Percentiles rank a stretch among this genome's conserved stretches.
Evolutionary conservation across 192 early-diverging fungal genomes (phyloP).

Genomic region (Backusella tuberculispora): DNA sequence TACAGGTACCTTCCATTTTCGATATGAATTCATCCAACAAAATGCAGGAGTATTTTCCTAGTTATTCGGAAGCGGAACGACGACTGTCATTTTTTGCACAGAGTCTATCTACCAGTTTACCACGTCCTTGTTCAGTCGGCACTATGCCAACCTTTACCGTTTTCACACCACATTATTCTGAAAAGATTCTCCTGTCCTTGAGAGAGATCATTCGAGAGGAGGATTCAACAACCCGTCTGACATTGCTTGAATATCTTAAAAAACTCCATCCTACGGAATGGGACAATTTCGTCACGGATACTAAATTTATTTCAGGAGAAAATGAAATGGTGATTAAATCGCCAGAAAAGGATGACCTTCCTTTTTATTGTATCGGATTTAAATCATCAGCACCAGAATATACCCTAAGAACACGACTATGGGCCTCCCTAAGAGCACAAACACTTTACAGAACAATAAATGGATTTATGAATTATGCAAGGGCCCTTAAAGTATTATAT

Average conservation of each 20-base stretch:
- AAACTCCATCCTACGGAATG: slow-evolving; percentile 68
- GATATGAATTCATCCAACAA: slow-evolving; percentile 47
- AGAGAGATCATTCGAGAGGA: slow-evolving; percentile 76
- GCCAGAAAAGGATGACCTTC: slow-evolving; percentile 60
- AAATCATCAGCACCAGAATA: slow-evolving; percentile 70
- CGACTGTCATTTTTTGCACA: slow-evolving; percentile 75
- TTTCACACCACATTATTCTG: slow-evolving; percentile 71
- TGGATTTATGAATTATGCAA: slow-evolving; percentile 76
- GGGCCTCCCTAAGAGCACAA: slow-evolving; percentile 74
- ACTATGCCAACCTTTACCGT: slow-evolving; percentile 75
- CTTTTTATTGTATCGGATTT: slow-evolving; percentile 72
- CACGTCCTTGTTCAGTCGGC: slow-evolving; percentile 63
- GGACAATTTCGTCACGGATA: slow-evolving; percentile 80
- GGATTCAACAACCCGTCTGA: slow-evolving; percentile 68
- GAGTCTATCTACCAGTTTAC: slow-evolving; percentile 66
- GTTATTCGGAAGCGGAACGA: slow-evolving; percentile 66
- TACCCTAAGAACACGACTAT: slow-evolving; percentile 70
- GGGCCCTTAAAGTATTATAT: slow-evolving; percentile 68
- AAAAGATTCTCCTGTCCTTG: slow-evolving; percentile 71
- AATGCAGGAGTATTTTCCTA: slow-evolving; percentile 48
- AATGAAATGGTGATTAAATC: slow-evolving; percentile 5
- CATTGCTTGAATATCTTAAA: slow-evolving; percentile 70
- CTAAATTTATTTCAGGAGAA: slow-evolving; percentile 69
- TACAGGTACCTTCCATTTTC: slow-evolving; percentile 24
- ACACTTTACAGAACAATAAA: slow-evolving; percentile 74